Evolutionary conservation across 31 red algal species (phyloP).

Genomic region (Endocladia muricata): DNA sequence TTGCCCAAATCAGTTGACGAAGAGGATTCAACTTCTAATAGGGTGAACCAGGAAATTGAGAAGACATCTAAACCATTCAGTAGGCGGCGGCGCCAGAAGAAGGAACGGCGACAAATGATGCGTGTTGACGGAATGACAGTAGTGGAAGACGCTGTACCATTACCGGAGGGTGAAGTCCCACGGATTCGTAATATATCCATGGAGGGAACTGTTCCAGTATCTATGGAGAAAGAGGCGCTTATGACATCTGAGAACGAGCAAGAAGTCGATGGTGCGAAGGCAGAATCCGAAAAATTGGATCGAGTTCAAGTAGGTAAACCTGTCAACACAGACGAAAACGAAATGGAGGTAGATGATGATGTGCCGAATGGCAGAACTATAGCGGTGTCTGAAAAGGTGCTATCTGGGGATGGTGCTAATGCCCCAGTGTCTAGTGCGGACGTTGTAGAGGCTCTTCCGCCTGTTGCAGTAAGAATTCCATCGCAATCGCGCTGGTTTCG

Average conservation of each 20-base stretch:
- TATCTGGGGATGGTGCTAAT: slow-evolving; percentile 25
- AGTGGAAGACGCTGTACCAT: slow-evolving; percentile 50
- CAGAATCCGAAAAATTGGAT: background rate
- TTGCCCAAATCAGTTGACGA: background rate
- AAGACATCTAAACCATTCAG: slow-evolving; percentile 51
- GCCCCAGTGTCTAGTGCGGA: slow-evolving; percentile 40
- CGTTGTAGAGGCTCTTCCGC: slow-evolving; percentile 40
- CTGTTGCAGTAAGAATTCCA: slow-evolving; percentile 39
- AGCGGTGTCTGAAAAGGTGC: slow-evolving; percentile 48
- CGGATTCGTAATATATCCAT: slow-evolving; percentile 70
- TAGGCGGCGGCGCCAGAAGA: slow-evolving; percentile 32
- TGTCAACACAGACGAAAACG: slow-evolving; percentile 7
- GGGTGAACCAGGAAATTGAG: slow-evolving; percentile 8
- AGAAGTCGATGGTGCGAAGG: slow-evolving; percentile 12
- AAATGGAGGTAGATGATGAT: slow-evolving; percentile 27
- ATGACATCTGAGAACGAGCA: slow-evolving; percentile 15
- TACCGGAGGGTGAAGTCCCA: slow-evolving; percentile 62
- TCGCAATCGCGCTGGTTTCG: slow-evolving; percentile 46
- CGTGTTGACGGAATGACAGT: slow-evolving; percentile 38
- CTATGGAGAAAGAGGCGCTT: background rate
- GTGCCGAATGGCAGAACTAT: slow-evolving; percentile 30
- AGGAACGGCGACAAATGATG: slow-evolving; percentile 26
- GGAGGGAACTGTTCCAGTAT: slow-evolving; percentile 17
- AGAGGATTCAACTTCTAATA: background rate
- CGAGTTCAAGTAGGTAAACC: background rate